A percentile compares a stretch with the other conserved stretches of the same genome.
Conservation (phyloP, 805 yeast genomes). For the Candida ovalis region DNA sequence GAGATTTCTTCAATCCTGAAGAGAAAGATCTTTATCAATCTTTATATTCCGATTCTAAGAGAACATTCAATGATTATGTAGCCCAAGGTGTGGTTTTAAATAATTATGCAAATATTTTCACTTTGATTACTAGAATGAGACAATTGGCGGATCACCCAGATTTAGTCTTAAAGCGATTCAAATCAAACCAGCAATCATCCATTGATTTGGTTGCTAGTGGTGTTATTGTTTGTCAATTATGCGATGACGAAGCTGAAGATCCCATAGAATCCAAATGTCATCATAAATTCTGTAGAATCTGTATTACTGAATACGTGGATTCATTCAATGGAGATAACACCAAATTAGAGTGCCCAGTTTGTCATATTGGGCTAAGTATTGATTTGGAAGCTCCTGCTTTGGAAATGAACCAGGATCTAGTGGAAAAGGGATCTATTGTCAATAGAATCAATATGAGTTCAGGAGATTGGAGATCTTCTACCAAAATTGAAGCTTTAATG, state of each 20-base stretch:
- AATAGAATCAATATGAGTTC: conserved; percentile 77
- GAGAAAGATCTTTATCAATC: conserved; percentile 91
- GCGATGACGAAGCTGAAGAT: conserved; percentile 98
- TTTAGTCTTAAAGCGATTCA: conserved; percentile 69
- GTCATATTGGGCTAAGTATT: conserved; percentile 89
- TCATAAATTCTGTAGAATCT: conserved; percentile 89
- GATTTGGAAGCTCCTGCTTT: conserved; percentile 85
- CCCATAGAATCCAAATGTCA: conserved; percentile 94
- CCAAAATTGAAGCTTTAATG: conserved; percentile 93
- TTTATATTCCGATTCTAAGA: conserved; percentile 77
- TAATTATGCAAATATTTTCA: conserved; percentile 95
- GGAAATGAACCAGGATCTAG: conserved; percentile 56
- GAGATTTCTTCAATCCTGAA: conserved; percentile 87
- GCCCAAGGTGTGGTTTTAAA: conserved; percentile 95
- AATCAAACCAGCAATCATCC: conserved; percentile 34
- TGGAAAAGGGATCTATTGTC: conserved; percentile 69
- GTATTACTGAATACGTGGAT: conserved; percentile 86
- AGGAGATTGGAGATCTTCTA: conserved; percentile 89
- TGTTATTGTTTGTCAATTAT: conserved; percentile 79
- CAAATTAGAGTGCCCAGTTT: conserved; percentile 85
- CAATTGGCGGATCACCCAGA: conserved; percentile 99
- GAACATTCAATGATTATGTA: conserved; percentile 88
- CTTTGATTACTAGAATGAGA: conserved; percentile 94
- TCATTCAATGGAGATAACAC: conserved; percentile 59
- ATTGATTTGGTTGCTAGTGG: conserved; percentile 35